Conservation (phyloP, 495 filamentous ascomycete genomes). For the Pseudomonodictys pantanalensis region DNA sequence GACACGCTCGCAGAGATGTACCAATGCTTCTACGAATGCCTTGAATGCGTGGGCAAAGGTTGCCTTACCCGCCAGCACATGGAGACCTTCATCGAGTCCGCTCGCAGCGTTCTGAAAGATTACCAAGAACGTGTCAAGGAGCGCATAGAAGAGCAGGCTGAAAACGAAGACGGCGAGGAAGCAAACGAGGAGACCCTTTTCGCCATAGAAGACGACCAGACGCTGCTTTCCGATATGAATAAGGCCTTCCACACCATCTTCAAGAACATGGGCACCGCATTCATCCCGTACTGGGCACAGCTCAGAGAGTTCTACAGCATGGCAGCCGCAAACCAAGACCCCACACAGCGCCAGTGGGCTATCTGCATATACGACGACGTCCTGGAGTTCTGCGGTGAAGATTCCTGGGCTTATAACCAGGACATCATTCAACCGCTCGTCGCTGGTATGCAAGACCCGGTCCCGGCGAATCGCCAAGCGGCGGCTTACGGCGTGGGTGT, state of each 20-base stretch:
- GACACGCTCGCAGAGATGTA: conserved; percentile 99
- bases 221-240: conserved; percentile 98
- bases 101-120: conserved; percentile 79
- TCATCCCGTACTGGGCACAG: conserved; percentile 83
- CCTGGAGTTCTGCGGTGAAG: conserved; percentile 87
- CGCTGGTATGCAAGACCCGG: conserved; percentile 76
- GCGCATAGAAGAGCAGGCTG: conserved; percentile 73
- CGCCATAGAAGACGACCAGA: conserved; percentile 97
- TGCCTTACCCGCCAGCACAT: conserved; percentile 76
- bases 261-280: conserved; percentile 83
- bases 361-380: conserved; percentile 98
- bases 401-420: conserved; percentile 76
- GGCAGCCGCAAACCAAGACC: conserved; percentile 79
- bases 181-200: conserved; percentile 76
- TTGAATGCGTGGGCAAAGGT: conserved; percentile 86
- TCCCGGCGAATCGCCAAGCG: conserved; percentile 91
- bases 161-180: conserved; percentile 70
- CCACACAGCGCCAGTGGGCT: conserved; percentile 96
- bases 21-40: conserved; percentile 98
- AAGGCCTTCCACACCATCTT: conserved; percentile 99
- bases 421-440: conserved; percentile 84
- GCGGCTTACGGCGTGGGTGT: conserved; percentile 95
- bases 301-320: conserved; percentile 78
- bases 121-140: conserved; percentile 80
- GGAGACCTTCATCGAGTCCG: conserved; percentile 79